phyloP scores from a whole-genome alignment of 306 rosid genomes.

The Rosa rugosa region DNA sequence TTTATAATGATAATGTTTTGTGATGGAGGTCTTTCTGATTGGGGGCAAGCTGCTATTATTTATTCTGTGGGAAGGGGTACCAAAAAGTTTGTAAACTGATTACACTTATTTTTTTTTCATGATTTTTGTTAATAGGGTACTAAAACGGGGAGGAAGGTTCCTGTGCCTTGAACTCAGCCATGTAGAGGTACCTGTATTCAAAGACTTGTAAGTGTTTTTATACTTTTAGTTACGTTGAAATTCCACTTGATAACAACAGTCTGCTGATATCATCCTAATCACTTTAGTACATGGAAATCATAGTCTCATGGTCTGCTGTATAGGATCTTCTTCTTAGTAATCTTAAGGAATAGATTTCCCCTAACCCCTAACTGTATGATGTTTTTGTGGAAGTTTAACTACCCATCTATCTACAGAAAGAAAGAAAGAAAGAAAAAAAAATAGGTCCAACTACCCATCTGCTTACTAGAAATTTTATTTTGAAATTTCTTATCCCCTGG shows the following conservation, averaged over 20 bases:
- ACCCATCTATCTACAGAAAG: not conserved
- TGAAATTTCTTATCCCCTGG: not conserved
- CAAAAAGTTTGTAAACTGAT: not conserved
- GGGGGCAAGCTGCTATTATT: not conserved
- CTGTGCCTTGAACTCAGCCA: conserved; percentile 97
- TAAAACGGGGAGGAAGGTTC: conserved; percentile 90
- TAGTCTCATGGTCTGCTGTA: not conserved
- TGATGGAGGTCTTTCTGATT: not conserved
- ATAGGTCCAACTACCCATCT: not conserved
- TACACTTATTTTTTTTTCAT: not conserved
- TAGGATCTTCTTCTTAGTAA: not conserved
- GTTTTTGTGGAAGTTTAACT: not conserved
- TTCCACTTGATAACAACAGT: not conserved
- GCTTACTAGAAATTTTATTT: not conserved
- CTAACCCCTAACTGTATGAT: not conserved
- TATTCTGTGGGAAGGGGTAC: not conserved
- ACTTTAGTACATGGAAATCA: not conserved
- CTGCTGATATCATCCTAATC: not conserved
- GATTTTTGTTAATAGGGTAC: conserved; percentile 53
- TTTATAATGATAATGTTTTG: not conserved
- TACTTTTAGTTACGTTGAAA: conserved; percentile 4
- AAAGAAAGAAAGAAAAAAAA: no score
- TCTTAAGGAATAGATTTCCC: not conserved
- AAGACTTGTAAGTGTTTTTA: conserved; percentile 71
- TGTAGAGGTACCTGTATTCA: conserved; percentile 71